These are phyloP conservation scores for Kodamaea leandrae DNA, from an alignment of 805 yeast genomes.

Conservation along the genomic window DNA sequence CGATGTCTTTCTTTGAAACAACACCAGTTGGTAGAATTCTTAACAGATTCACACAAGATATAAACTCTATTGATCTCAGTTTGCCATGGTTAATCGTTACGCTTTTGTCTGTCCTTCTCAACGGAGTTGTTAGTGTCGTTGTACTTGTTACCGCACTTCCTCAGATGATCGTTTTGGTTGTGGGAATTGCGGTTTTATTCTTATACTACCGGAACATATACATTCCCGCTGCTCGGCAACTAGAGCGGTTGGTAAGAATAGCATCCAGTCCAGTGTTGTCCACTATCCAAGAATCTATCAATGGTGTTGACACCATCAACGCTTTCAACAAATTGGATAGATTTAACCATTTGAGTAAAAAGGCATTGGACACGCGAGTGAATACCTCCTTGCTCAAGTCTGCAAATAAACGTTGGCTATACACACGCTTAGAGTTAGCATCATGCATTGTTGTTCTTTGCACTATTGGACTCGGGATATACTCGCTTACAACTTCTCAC, in stretches of 20 bases:
- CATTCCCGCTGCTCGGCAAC: conserved; percentile 68
- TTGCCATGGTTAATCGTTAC: conserved; percentile 54
- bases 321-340: conserved; percentile 70
- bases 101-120: conserved; percentile 44
- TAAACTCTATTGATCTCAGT: conserved; percentile 52
- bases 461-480: conserved; percentile 47
- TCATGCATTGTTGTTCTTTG: conserved; percentile 56
- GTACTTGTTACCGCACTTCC: conserved; percentile 58
- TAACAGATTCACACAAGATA: conserved; percentile 64
- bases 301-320: conserved; percentile 73
- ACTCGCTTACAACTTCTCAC: conserved; percentile 33
- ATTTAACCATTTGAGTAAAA: conserved; percentile 54
- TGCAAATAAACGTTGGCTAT: conserved; percentile 63
- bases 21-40: conserved; percentile 67
- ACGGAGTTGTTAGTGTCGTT: conserved; percentile 48
- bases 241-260: conserved; percentile 68
- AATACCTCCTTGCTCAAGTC: conserved; percentile 26
- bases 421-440: conserved; percentile 58
- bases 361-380: conserved; percentile 51
- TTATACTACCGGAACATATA: conserved; percentile 69
- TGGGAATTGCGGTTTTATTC: conserved; percentile 53
- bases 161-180: conserved; percentile 46
- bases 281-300: conserved; percentile 75
- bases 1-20: conserved; percentile 67
- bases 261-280: conserved; percentile 80